Percentiles rank a stretch among this genome's conserved stretches.
Evolutionary conservation across 148 eudicot species (phyloP).

Genomic region (Spergularia bocconei): DNA sequence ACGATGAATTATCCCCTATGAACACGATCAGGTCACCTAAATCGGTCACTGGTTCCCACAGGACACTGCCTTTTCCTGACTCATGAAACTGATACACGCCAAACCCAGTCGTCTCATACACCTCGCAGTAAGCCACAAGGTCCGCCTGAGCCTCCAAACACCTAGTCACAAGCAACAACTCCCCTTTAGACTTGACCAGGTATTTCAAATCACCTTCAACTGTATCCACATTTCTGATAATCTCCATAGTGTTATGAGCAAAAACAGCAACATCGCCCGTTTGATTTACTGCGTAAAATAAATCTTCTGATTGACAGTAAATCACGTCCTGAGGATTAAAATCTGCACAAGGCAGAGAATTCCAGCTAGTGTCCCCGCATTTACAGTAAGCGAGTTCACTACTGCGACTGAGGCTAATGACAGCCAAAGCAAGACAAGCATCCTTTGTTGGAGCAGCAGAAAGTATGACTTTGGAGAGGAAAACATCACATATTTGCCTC

Average conservation of each 20-base stretch:
- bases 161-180: constrained; percentile 43
- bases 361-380: constrained; percentile 47
- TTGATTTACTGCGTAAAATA: constrained; percentile 57
- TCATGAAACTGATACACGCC: constrained; percentile 44
- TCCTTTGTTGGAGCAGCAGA: constrained; percentile 43
- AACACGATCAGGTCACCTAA: constrained; percentile 54
- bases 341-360: constrained; percentile 32
- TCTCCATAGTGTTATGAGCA: constrained; percentile 21
- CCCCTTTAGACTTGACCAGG: constrained; percentile 44
- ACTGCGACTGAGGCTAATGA: constrained; percentile 24
- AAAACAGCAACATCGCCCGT: constrained; percentile 48
- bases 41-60: constrained; percentile 53
- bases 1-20: constrained; percentile 59
- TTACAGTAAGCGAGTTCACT: constrained; percentile 61
- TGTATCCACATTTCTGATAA: constrained; percentile 13
- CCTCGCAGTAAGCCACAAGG: constrained; percentile 24
- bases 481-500: constrained; percentile 52
- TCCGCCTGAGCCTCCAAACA: constrained; percentile 41
- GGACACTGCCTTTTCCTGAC: constrained; percentile 16
- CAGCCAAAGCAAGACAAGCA: constrained; percentile 42
- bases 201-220: constrained; percentile 61
- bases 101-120: constrained; percentile 50
- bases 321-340: constrained; percentile 62
- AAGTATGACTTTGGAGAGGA: constrained; percentile 55
- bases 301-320: constrained; percentile 32